These are phyloP conservation scores for Eucalyptus paniculata DNA, from an alignment of 345 rosid species.

Conservation along the genomic window DNA sequence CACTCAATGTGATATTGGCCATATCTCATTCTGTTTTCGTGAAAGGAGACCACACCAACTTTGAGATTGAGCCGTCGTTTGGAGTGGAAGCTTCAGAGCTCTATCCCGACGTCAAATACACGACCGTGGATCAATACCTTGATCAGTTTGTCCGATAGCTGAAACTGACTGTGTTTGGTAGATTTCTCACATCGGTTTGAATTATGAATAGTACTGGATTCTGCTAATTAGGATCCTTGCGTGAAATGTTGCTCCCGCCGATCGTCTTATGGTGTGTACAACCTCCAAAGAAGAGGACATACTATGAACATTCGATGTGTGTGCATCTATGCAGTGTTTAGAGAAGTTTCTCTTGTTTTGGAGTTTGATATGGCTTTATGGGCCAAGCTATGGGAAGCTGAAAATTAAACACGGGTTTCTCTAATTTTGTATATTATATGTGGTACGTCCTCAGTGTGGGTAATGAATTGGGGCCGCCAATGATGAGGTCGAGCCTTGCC, in stretches of 20 bases:
- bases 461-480: too few species aligned
- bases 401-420: too few species aligned
- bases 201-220: not conserved
- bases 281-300: not conserved
- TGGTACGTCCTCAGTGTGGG: rapidly evolving
- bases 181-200: not conserved
- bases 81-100: constrained; percentile 1
- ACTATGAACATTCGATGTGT: not conserved
- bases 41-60: not conserved
- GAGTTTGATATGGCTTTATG: too few species aligned
- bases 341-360: too few species aligned
- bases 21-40: not conserved
- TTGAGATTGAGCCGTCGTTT: not conserved
- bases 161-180: not conserved
- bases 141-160: not conserved
- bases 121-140: not conserved
- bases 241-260: not conserved
- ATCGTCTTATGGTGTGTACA: not conserved
- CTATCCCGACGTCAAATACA: not conserved
- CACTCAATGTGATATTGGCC: not conserved
- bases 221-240: not conserved
- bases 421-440: too few species aligned
- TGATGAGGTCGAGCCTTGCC: too few species aligned
- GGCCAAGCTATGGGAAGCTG: too few species aligned
- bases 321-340: not conserved